These are phyloP conservation scores for Abrus pulchellus DNA, from an alignment of 306 rosid genomes.

Conservation along the genomic window DNA sequence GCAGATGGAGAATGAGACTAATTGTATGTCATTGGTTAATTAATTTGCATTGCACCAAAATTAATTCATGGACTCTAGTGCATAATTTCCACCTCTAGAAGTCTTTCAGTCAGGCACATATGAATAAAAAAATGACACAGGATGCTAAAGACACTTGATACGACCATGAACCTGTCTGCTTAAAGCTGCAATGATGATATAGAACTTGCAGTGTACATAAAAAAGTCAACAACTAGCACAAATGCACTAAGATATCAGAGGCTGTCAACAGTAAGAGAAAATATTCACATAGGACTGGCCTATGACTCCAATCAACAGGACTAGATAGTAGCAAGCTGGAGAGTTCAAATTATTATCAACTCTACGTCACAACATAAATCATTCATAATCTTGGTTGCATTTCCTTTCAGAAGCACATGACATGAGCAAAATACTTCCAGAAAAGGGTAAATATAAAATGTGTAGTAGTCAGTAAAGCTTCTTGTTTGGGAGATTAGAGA, in stretches of 20 bases:
- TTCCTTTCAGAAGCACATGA: neutral
- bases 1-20: neutral
- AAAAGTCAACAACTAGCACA: slow-evolving; percentile 11
- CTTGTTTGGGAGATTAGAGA: slow-evolving; percentile 1
- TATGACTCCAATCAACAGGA: neutral
- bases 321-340: slow-evolving; percentile 2
- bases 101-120: neutral
- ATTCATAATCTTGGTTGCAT: neutral
- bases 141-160: slow-evolving; percentile 14
- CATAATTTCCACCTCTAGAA: neutral
- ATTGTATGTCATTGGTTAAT: neutral
- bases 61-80: neutral
- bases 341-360: neutral
- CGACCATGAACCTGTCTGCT: slow-evolving; percentile 18
- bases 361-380: neutral
- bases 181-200: neutral
- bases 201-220: neutral
- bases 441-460: neutral
- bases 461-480: neutral
- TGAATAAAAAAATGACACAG: neutral
- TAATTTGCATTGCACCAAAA: neutral
- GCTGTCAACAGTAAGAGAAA: neutral
- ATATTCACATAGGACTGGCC: neutral
- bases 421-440: neutral
- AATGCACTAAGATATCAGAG: neutral